Base-by-base conservation (phyloP, 306 rosid species). In the Prunus campanulata region DNA sequence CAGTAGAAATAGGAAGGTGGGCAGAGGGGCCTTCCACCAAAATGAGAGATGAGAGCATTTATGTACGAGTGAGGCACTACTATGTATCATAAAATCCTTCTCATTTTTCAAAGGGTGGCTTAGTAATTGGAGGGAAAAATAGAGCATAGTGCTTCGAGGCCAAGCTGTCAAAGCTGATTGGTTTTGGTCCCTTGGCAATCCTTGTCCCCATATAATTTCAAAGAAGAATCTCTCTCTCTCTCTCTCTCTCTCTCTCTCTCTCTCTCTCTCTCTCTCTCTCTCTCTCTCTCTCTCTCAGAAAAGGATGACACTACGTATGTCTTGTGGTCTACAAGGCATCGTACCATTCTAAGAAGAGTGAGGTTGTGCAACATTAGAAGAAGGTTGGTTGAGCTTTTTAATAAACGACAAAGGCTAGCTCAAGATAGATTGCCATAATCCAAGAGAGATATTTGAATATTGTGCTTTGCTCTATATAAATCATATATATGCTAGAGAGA, bases 291-390 rank as follows among this genome's bases (percentile, higher is more conserved):
- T 24, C 25, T 24, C 25, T 35, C 30, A 9, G 46, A 68, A 48
- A 69, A 77, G 71, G 82, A 83, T 79, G 74, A 81, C 50, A 9
- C 78, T 48, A 6, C 11, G 10, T 70, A 77, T 78, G 77, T 81
- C 83, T 46, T 86, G 91, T 86, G 94, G 94, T 80, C 75, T 39
- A 75, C 54, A 86, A 32, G 25, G 68, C 2, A 0, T 67, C 82
- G 82, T 85, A 85, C 88, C 44, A 51, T 76, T 29, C 63, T 65
- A 61, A 11, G 9, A 39, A 50, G 49, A 46, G 14, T 22, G 55
- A 60, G 70, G 77, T 76, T 78, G 73, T 59, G 83, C 61, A 56
- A 68, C 46, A 59, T 46, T 50, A 68, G 66, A 46, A 68, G 66
- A 46, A 57, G 70, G 30, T 74, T 60, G 68, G 57, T 59, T 74